Evolutionary conservation across 345 rosid species (phyloP), one percentile per base, ranked within the genome.

Genomic region (Dovyalis caffra): DNA sequence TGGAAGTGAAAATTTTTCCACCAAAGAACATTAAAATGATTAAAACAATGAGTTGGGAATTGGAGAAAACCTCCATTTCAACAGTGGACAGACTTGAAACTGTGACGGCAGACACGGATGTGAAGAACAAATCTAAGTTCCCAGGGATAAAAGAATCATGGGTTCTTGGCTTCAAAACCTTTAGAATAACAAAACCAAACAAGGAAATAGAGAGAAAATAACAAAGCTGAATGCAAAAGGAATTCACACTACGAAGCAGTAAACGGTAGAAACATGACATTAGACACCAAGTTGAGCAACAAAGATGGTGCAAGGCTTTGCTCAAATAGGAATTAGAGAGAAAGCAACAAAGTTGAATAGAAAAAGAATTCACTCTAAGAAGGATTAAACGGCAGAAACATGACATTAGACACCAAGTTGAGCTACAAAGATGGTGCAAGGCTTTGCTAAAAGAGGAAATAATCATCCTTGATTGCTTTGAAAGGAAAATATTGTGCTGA

Each of bases 51-150:
- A 92, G 92, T 71, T 92, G 94, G 49, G 79, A 1, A 35, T 87
- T 88, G 6, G 97, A n/a, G n/a, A n/a, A n/a, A n/a, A n/a, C n/a
- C n/a, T n/a, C n/a, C n/a, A n/a, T n/a, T n/a, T n/a, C n/a, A n/a
- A n/a, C n/a, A n/a, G n/a, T n/a, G n/a, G n/a, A n/a, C 97, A 94
- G 87, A 82, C 95, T 90, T 5, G 98, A 90, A 29, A 83, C 86
- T 0, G 98, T 88, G 8, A 83, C 12, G 0, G 92, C 90, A 8
- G 95, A 94, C 20, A 88, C 88, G 21, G 92, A 88, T 5, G 94
- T 93, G 86, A 93, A 93, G 83, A 87, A 91, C 45, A 83, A 21
- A 38, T 93, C 97, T 7, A 90, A 18, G 73, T 77, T 76, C 61
- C 64, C 81, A 23, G 86, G 92, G 38, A 8, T 65, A 3, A 63